Conservation (phyloP, 495 filamentous ascomycete genomes). For the Daldinia childiae region DNA sequence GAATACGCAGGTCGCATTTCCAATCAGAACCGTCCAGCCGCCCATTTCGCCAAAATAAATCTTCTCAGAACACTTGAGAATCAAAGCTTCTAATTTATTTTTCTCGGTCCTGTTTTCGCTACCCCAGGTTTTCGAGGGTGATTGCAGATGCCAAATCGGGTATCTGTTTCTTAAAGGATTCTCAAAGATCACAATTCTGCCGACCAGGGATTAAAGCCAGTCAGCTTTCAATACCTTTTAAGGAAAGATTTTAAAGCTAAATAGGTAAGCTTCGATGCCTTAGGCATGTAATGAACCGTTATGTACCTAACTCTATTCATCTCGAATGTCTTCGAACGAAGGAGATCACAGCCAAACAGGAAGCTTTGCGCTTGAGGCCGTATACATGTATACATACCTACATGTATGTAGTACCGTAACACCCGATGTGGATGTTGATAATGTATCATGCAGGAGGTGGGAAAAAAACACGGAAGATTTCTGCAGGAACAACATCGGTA, state of each 20-base stretch:
- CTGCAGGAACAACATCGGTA: slow-evolving; percentile 36
- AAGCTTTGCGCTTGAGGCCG: neutral
- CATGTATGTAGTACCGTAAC: no score
- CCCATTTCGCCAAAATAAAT: slow-evolving; percentile 13
- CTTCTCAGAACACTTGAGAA: slow-evolving; percentile 21
- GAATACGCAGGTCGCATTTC: slow-evolving; percentile 9
- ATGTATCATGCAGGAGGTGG: slow-evolving; percentile 43
- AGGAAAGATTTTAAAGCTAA: no score
- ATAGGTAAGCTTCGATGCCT: neutral
- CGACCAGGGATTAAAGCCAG: neutral
- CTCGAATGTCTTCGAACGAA: neutral
- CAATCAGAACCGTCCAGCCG: slow-evolving; percentile 24
- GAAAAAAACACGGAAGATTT: slow-evolving; percentile 25
- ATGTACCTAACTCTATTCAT: neutral
- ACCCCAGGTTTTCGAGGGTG: slow-evolving; percentile 39
- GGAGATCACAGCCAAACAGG: neutral
- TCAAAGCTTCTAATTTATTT: slow-evolving; percentile 21
- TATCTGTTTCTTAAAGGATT: slow-evolving; percentile 12
- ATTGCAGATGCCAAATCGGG: slow-evolving; percentile 39
- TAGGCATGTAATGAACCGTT: neutral
- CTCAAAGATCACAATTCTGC: neutral
- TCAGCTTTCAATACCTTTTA: neutral
- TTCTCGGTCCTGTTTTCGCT: slow-evolving; percentile 19
- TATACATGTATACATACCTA: no score
- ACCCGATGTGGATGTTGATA: slow-evolving; percentile 35